phyloP scores from a whole-genome alignment of 495 filamentous ascomycete genomes.

The Podospora pseudoanserina region DNA sequence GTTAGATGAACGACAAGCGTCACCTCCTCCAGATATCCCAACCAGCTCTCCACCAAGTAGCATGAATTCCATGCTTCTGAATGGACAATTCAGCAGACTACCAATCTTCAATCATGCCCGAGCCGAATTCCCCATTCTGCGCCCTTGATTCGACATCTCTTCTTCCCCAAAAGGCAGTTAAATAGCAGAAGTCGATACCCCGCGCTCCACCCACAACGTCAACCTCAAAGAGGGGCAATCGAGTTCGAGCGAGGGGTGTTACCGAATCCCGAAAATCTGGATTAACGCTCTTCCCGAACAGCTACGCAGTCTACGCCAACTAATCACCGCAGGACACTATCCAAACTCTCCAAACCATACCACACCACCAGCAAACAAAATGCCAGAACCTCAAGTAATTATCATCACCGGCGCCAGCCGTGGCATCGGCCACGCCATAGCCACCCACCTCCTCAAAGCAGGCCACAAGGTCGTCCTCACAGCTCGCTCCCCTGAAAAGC shows the following conservation, averaged over 20 bases:
- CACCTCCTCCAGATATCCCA: neutral
- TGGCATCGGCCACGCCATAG: conserved; percentile 79
- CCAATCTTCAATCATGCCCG: neutral
- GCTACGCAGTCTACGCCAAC: neutral
- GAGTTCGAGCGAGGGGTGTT: neutral
- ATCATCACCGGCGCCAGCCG: conserved; percentile 68
- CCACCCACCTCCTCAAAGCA: conserved; percentile 64
- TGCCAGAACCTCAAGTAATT: conserved; percentile 37
- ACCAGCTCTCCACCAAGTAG: neutral
- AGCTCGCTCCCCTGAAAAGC: conserved; percentile 62
- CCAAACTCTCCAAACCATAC: neutral
- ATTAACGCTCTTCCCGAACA: neutral
- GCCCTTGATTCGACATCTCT: neutral
- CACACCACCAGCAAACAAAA: neutral
- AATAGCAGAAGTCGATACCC: neutral
- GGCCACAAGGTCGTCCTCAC: conserved; percentile 71
- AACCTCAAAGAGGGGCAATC: neutral
- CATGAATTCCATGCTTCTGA: neutral
- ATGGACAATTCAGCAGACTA: neutral
- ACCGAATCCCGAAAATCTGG: neutral
- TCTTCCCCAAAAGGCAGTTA: neutral
- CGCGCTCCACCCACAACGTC: neutral
- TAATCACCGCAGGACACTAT: neutral
- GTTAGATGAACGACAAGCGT: neutral
- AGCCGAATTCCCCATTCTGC: neutral